Evolutionary conservation across 2,329 filamentous ascomycete species (phyloP).

Genomic region (Daldinia sp.): DNA sequence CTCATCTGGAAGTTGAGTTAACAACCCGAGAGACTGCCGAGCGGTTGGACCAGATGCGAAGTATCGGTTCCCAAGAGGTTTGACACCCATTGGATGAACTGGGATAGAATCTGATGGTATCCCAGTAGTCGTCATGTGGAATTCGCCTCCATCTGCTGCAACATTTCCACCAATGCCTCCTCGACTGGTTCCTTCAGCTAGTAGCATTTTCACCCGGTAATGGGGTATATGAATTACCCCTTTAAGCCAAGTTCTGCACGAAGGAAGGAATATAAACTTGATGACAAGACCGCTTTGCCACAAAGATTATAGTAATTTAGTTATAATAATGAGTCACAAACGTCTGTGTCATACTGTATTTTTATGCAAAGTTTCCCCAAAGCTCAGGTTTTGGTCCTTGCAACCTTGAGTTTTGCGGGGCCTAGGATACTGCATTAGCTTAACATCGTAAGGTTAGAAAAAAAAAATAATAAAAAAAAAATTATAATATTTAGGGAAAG

Average conservation of each 20-base stretch:
- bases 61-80: slow-evolving; percentile 86
- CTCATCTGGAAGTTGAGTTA: slow-evolving; percentile 82
- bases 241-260: slow-evolving; percentile 28
- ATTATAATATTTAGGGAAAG: slow-evolving; percentile 3
- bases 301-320: slow-evolving; percentile 19
- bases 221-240: slow-evolving; percentile 18
- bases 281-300: slow-evolving; percentile 24
- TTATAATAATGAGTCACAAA: slow-evolving; percentile 31
- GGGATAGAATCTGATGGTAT: slow-evolving; percentile 67
- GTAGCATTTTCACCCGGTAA: slow-evolving; percentile 40
- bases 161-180: slow-evolving; percentile 36
- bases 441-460: slow-evolving; percentile 12
- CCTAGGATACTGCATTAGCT: neutral
- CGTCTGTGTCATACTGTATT: slow-evolving; percentile 7
- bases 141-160: slow-evolving; percentile 31
- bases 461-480: slow-evolving; percentile 13
- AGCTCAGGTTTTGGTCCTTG: slow-evolving; percentile 4
- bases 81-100: slow-evolving; percentile 84
- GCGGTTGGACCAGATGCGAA: slow-evolving; percentile 75
- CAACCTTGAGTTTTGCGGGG: slow-evolving; percentile 19
- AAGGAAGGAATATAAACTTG: slow-evolving; percentile 8
- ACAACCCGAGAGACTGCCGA: slow-evolving; percentile 72
- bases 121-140: slow-evolving; percentile 13
- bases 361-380: neutral
- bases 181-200: slow-evolving; percentile 41